Evolutionary conservation across 2,329 filamentous ascomycete genomes (phyloP).

Genomic region (Colletotrichum tropicicola): DNA sequence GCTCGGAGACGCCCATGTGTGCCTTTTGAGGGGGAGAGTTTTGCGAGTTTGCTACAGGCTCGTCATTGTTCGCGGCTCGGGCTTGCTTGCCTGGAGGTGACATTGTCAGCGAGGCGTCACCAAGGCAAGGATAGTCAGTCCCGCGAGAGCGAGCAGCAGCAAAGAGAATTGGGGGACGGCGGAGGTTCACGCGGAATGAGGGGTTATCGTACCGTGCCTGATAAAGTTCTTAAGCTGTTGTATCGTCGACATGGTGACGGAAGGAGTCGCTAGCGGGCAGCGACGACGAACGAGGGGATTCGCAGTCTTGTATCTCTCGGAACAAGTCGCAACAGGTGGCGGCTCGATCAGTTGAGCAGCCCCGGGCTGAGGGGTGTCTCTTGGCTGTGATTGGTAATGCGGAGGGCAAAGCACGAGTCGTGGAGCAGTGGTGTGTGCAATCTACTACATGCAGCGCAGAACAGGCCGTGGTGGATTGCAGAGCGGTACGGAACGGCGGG

Average conservation of each 20-base stretch:
- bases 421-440: constrained; percentile 3
- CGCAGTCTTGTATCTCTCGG: neutral
- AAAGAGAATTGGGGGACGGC: neutral
- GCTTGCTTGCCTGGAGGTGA: constrained; percentile 80
- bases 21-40: constrained; percentile 53
- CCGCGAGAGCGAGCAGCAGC: neutral
- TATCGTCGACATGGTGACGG: constrained; percentile 71
- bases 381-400: constrained; percentile 23
- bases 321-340: constrained; percentile 2
- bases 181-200: neutral
- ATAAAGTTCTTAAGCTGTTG: constrained; percentile 99
- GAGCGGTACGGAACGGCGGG: neutral
- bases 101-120: neutral
- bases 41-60: constrained; percentile 62
- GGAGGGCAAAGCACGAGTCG: constrained; percentile 19
- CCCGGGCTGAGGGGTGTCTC: constrained; percentile 5
- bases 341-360: constrained; percentile 12
- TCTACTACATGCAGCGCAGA: neutral
- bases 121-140: constrained; percentile 3
- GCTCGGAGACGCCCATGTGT: constrained; percentile 67
- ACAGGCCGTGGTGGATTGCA: neutral
- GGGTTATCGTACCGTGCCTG: constrained; percentile 75
- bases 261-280: neutral
- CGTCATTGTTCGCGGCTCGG: constrained; percentile 68
- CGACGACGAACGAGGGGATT: constrained; percentile 7